Conservation (phyloP, 1,139 yeast species). For the Casaregolazyma lundiana region DNA sequence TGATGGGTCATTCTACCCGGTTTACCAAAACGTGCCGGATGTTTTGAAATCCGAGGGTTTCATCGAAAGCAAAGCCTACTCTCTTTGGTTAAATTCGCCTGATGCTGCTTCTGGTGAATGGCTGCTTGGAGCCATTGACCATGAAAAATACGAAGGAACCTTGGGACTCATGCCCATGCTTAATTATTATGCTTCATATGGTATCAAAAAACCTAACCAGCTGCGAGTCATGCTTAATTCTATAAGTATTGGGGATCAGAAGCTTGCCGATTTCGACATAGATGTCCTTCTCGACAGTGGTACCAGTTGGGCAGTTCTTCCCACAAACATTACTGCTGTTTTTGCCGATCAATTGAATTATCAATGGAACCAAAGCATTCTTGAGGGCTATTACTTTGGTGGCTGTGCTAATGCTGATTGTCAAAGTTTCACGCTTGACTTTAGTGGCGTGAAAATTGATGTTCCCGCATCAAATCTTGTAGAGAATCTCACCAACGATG, state of each 20-base stretch:
- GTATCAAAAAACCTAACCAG: constrained; percentile 17
- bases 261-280: constrained; percentile 10
- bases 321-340: constrained; percentile 20
- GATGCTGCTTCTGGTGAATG: constrained; percentile 42
- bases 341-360: constrained; percentile 27
- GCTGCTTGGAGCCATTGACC: constrained; percentile 58
- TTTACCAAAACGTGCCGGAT: constrained; percentile 23
- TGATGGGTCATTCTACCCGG: constrained; percentile 2
- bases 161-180: constrained; percentile 26
- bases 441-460: constrained; percentile 29
- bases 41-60: constrained; percentile 44
- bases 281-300: constrained; percentile 36
- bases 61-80: constrained; percentile 47
- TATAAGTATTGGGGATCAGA: constrained; percentile 13
- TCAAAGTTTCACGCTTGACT: constrained; percentile 21
- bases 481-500: constrained; percentile 16
- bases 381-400: constrained; percentile 15
- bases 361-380: constrained; percentile 13
- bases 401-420: constrained; percentile 5
- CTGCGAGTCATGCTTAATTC: constrained; percentile 19
- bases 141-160: constrained; percentile 47
- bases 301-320: constrained; percentile 33
- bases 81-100: constrained; percentile 47
- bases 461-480: constrained; percentile 27
- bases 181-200: constrained; percentile 12